These are phyloP conservation scores for Gnomoniopsis sp. DNA, from an alignment of 2,329 filamentous ascomycete genomes.

Conservation along the genomic window DNA sequence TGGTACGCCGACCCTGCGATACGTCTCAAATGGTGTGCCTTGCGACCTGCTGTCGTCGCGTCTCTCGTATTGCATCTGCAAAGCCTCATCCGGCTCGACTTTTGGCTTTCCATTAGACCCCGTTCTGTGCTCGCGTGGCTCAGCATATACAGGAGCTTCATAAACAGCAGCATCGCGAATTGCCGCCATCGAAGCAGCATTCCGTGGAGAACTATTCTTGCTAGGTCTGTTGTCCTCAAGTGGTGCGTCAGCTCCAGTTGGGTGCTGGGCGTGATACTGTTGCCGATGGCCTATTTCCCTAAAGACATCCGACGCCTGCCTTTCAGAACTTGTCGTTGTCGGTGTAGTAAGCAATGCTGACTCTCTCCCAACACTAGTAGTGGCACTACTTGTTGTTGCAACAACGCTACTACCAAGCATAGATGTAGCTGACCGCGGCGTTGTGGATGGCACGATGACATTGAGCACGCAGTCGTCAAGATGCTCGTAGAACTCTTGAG, in stretches of 20 bases:
- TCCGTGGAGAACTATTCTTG: not conserved
- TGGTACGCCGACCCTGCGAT: not conserved
- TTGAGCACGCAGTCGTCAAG: slow-evolving; percentile 66
- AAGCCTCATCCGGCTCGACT: not conserved
- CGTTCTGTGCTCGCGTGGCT: not conserved
- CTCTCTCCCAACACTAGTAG: slow-evolving; percentile 21
- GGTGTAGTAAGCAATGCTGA: slow-evolving; percentile 23
- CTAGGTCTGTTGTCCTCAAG: not conserved
- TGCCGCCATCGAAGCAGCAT: not conserved
- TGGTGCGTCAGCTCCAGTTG: not conserved
- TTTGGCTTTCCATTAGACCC: not conserved
- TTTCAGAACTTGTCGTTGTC: slow-evolving; percentile 25
- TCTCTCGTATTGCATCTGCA: not conserved
- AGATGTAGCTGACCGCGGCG: slow-evolving; percentile 28
- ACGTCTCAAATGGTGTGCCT: not conserved
- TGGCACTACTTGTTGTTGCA: slow-evolving; percentile 7
- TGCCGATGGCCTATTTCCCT: not conserved
- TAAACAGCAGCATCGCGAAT: not conserved
- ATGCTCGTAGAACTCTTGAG: slow-evolving; percentile 97
- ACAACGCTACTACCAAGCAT: slow-evolving; percentile 11
- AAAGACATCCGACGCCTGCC: slow-evolving; percentile 1
- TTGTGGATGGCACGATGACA: slow-evolving; percentile 49
- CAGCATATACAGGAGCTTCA: not conserved
- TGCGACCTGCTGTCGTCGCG: not conserved
- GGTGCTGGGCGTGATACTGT: not conserved